Conservation (phyloP, 2,329 filamentous ascomycete species). For the Botrytis deweyae region DNA sequence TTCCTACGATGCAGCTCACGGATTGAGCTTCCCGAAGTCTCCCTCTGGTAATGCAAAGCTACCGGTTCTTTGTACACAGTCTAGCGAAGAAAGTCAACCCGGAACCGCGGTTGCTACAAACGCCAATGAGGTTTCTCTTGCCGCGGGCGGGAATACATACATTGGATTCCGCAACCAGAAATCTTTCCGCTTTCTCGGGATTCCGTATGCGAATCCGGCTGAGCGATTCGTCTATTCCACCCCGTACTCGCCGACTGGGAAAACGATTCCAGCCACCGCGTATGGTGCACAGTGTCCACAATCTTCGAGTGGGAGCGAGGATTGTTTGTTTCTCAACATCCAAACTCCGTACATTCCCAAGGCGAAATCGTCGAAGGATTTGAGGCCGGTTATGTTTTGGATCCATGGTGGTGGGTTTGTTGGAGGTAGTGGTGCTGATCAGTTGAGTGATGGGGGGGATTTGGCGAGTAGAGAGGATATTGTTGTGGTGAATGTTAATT, state of each 20-base stretch:
- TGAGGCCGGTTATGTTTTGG: slow-evolving; percentile 41
- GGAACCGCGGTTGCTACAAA: slow-evolving; percentile 39
- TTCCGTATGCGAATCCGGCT: slow-evolving; percentile 34
- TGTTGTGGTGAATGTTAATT: slow-evolving; percentile 36
- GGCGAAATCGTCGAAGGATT: slow-evolving; percentile 24
- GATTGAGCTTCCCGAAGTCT: slow-evolving; percentile 40
- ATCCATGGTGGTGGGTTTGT: slow-evolving; percentile 41
- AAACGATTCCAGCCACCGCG: slow-evolving; percentile 47
- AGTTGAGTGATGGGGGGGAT: slow-evolving; percentile 34
- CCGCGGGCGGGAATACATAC: slow-evolving; percentile 47
- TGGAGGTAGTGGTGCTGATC: slow-evolving; percentile 31
- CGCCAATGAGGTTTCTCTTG: slow-evolving; percentile 44
- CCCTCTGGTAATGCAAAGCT: slow-evolving; percentile 38
- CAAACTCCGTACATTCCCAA: slow-evolving; percentile 42
- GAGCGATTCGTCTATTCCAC: slow-evolving; percentile 42
- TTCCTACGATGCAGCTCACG: slow-evolving; percentile 38
- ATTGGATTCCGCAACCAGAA: slow-evolving; percentile 54
- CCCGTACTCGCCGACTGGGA: slow-evolving; percentile 46
- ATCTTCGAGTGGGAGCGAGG: slow-evolving; percentile 39
- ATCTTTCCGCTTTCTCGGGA: slow-evolving; percentile 44
- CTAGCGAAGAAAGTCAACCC: slow-evolving; percentile 40
- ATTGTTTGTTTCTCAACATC: slow-evolving; percentile 39
- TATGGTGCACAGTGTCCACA: slow-evolving; percentile 41
- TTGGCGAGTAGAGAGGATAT: slow-evolving; percentile 36
- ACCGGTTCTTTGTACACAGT: slow-evolving; percentile 53